Evolutionary conservation across 108 stramenopile genomes (phyloP), one percentile per base, ranked within the genome.

Genomic region (Skeletonema potamos): DNA sequence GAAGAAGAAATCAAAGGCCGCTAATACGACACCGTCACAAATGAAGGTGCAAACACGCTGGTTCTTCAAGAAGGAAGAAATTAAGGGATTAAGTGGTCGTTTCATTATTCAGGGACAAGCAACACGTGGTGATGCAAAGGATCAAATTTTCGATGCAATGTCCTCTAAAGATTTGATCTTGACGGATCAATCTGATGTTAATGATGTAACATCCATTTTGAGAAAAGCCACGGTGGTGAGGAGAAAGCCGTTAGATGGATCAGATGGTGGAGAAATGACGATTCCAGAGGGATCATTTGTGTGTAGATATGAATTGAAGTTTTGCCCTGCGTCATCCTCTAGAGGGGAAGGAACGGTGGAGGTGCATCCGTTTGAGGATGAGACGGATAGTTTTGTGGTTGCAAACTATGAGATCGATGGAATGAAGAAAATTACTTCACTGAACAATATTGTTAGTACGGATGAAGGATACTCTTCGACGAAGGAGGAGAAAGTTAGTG

Each of bases 151-250:
- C 10, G 62, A 62, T 33, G 64, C 27, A 22, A 80, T 88, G 73
- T 68, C 84, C 2, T 57, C 77, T 17, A 58, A 79, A 9, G 89
- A 89, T 44, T 62, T 90, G 32, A 51, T 92, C 13, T 64, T 90
- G 58, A 82, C 83, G 13, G 85, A 90, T 46, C 85, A 86, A 56
- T 48, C 56, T 10, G 89, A 92, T 71, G 80, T 87, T 51, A 90
- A 90, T 76, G 74, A 66, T 27, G 73, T 85, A 11, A 65, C 75
- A n/a, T 71, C 87, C 4, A 85, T 92, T 34, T 59, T 87, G 29
- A 86, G 77, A 1, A 85, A 84, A 41, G 70, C 73, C 54, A 59
- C 41, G 20, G 80, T 91, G 43, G 57, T 82, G 18, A 63, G 59
- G 20, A 39, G 76, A 18, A 65, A 62, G 27, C 79, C 85, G 33